Base-by-base conservation (phyloP, 31 red algal species). In the Odonthalia washingtoniensis region DNA sequence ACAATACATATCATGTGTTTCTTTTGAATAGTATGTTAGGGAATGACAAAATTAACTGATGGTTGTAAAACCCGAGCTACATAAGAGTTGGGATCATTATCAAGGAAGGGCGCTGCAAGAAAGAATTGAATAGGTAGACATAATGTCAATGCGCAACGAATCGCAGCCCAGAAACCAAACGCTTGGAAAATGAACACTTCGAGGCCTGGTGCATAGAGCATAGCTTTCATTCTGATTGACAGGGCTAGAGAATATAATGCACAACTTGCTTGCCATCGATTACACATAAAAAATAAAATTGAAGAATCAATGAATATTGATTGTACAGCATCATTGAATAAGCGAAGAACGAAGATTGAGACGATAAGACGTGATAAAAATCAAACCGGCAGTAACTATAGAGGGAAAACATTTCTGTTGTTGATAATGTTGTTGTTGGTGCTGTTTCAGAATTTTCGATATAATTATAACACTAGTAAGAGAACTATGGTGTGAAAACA, bases 171-270 rank as follows among this genome's bases (percentile, higher is more conserved):
- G n/a, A n/a, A 68, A 3, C 92, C 91, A 32, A 65, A 70, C 14
- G 89, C 87, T 70, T 96, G 88, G 60, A 75, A 87, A 24, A 97
- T 53, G 17, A 98, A 70, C 40, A 98, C 83, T n/a, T 81, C 87
- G 2, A 97, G 84, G 14, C 77, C 95, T 9, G 96, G 96, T 16
- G 94, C 93, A 66, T 88, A 96, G 16, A 98, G 91, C 17, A 98
- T 74, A 33, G 77, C 96, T 69, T 95, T 98, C 96, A 98, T 98
- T 80, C 96, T 98, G 83, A 89, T 63, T n/a, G n/a, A n/a, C n/a
- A n/a, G n/a, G n/a, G n/a, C n/a, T n/a, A n/a, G n/a, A n/a, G n/a
- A n/a, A n/a, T 88, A 96, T 14, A 93, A 24, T n/a, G 95, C 62
- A 36, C 87, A 85, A 42, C 89, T 94, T 3, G 90, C 17, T 34